Percentiles rank a stretch among this genome's conserved stretches.
Evolutionary conservation across 768 basidiomycete species (phyloP).

Genomic region (Agrocybe praecox): DNA sequence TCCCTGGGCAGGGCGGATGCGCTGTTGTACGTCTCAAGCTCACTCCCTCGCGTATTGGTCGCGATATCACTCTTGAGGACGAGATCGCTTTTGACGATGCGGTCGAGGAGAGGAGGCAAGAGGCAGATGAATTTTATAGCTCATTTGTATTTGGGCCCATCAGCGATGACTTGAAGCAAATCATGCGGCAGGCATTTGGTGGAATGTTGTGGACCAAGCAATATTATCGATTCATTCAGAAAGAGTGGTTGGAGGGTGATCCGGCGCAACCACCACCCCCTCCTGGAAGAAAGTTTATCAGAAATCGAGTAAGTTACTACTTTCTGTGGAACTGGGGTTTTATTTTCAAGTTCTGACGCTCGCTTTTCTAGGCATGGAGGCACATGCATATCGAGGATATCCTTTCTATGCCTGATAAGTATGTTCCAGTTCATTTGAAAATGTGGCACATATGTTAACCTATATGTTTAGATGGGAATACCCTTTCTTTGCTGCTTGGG

Average conservation of each 20-base stretch:
- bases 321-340: neutral
- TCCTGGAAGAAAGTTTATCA: conserved; percentile 78
- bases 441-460: conserved; percentile 4
- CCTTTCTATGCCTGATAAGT: conserved; percentile 99
- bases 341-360: no score
- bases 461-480: conserved; percentile 82
- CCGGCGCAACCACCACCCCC: conserved; percentile 95
- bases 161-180: conserved; percentile 90
- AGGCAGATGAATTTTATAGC: conserved; percentile 96
- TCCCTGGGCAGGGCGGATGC: conserved; percentile 91
- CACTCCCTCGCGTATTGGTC: conserved; percentile 73
- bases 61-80: conserved; percentile 81
- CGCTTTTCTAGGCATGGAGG: conserved; percentile 75
- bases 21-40: conserved; percentile 94
- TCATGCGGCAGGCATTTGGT: conserved; percentile 93
- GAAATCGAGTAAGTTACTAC: conserved; percentile 64
- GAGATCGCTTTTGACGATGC: conserved; percentile 88
- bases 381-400: conserved; percentile 96
- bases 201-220: conserved; percentile 99
- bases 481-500: conserved; percentile 98
- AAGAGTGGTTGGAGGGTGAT: conserved; percentile 96
- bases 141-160: conserved; percentile 80
- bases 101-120: conserved; percentile 87
- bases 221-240: conserved; percentile 94
- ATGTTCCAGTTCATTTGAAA: conserved; percentile 19